These are phyloP conservation scores for Telfairia occidentalis DNA, from an alignment of 331 rosid species.

Conservation along the genomic window DNA sequence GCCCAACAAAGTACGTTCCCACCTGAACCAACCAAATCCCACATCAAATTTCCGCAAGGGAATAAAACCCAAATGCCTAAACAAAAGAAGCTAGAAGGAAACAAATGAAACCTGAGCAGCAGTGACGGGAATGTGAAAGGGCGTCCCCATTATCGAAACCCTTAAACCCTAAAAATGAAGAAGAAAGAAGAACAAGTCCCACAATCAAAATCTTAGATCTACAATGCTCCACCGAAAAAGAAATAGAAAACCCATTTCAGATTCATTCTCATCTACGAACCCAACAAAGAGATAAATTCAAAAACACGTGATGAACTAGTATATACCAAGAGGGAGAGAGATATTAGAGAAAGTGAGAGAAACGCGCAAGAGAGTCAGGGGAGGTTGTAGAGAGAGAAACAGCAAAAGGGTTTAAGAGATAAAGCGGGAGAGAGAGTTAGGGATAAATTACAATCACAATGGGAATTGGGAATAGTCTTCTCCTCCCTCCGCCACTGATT, in stretches of 20 bases:
- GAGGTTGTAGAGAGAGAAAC: conserved; percentile 1
- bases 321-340: not conserved
- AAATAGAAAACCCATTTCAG: conserved; percentile 4
- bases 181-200: not conserved
- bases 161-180: conserved; percentile 39
- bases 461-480: conserved; percentile 12
- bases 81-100: not conserved
- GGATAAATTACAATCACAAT: conserved; percentile 18
- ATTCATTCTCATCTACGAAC: conserved; percentile 6
- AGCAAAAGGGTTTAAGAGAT: conserved; percentile 1
- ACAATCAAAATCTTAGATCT: conserved; percentile 40
- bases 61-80: not conserved
- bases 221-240: conserved; percentile 27
- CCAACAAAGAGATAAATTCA: not conserved
- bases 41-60: not conserved
- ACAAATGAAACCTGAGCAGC: conserved; percentile 63
- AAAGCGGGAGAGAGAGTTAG: conserved; percentile 13
- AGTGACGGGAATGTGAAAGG: conserved; percentile 65
- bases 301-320: not conserved
- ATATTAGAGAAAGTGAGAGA: conserved; percentile 7
- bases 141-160: conserved; percentile 52
- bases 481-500: conserved; percentile 24
- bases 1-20: conserved; percentile 93
- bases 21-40: conserved; percentile 38
- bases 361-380: not conserved